Evolutionary conservation across 163 green algal genomes (phyloP).

Genomic region (Scenedesmus sp.): DNA sequence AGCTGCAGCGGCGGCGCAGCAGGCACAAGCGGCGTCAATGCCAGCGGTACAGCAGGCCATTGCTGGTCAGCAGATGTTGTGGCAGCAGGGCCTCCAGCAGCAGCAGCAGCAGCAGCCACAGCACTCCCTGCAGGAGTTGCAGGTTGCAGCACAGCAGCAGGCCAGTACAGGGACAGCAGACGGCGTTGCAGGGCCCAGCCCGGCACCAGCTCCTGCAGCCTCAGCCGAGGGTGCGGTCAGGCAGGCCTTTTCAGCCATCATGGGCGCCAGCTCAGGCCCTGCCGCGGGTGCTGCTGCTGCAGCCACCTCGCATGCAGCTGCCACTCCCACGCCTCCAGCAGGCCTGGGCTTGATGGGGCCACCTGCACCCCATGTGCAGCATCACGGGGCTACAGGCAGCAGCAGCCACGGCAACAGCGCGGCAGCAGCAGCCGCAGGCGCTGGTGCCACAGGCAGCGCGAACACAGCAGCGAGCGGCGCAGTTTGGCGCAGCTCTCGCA

Average conservation of each 20-base stretch:
- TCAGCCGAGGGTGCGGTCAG: not conserved
- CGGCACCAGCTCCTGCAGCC: not conserved
- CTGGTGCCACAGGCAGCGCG: not conserved
- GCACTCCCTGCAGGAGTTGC: not conserved
- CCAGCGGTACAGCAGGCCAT: not conserved
- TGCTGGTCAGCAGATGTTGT: conserved; percentile 1
- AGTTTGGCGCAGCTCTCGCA: not conserved
- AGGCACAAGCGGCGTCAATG: not conserved
- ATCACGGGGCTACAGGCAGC: not conserved
- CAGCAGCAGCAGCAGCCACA: not conserved
- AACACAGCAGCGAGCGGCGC: not conserved
- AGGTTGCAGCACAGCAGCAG: not conserved
- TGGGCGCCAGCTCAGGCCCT: not conserved
- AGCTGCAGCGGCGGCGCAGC: not conserved
- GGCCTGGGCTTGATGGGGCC: conserved; percentile 25
- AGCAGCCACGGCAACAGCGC: conserved; percentile 7
- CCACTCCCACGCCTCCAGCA: not conserved
- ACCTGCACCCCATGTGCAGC: not conserved
- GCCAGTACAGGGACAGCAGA: not conserved
- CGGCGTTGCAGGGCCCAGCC: not conserved
- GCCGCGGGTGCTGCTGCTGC: conserved; percentile 3
- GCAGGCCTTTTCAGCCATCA: conserved; percentile 14
- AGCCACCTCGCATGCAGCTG: not conserved
- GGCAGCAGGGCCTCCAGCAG: not conserved
- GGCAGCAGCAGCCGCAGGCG: not conserved